Conservation (phyloP, 208 protist species). For the Wallacemonas sp. region DNA sequence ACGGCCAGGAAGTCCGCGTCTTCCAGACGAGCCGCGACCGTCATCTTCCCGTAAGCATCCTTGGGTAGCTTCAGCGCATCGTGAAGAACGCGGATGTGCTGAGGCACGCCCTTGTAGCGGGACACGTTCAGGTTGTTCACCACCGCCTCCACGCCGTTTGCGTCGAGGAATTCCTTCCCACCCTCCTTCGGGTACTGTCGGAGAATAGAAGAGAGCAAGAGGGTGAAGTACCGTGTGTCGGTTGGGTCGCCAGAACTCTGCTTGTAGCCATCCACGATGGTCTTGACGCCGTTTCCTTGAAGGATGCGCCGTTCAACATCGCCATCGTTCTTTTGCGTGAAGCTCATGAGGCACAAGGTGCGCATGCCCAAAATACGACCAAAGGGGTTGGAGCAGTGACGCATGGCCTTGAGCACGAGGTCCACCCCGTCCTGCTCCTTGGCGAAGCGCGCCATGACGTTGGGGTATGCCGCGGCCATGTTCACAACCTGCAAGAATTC, state of each 20-base stretch:
- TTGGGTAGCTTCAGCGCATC: slow-evolving; percentile 70
- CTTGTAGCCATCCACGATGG: slow-evolving; percentile 79
- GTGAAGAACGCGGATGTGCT: slow-evolving; percentile 84
- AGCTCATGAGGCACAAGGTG: slow-evolving; percentile 75
- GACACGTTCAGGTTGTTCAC: slow-evolving; percentile 84
- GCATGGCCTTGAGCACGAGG: slow-evolving; percentile 68
- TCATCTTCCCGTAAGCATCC: slow-evolving; percentile 30
- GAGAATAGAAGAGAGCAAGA: slow-evolving; percentile 87
- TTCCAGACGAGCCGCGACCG: slow-evolving; percentile 53
- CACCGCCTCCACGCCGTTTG: slow-evolving; percentile 66
- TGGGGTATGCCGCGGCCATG: slow-evolving; percentile 69
- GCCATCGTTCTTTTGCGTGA: slow-evolving; percentile 81
- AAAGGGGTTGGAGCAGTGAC: slow-evolving; percentile 70
- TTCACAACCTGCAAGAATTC: slow-evolving; percentile 86
- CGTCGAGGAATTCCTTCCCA: slow-evolving; percentile 78
- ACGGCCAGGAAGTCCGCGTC: slow-evolving; percentile 83
- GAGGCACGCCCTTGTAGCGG: slow-evolving; percentile 86
- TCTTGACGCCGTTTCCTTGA: slow-evolving; percentile 66
- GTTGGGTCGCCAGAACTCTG: slow-evolving; percentile 83
- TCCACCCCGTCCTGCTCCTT: slow-evolving; percentile 69
- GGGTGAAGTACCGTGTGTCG: slow-evolving; percentile 83
- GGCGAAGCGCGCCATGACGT: slow-evolving; percentile 74
- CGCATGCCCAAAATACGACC: slow-evolving; percentile 77
- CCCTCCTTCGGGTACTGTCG: slow-evolving; percentile 80
- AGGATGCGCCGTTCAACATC: slow-evolving; percentile 75